A percentile compares a stretch with the other conserved stretches of the same genome.
Conservation (phyloP, 768 basidiomycete genomes). For the Suillus sp. region DNA sequence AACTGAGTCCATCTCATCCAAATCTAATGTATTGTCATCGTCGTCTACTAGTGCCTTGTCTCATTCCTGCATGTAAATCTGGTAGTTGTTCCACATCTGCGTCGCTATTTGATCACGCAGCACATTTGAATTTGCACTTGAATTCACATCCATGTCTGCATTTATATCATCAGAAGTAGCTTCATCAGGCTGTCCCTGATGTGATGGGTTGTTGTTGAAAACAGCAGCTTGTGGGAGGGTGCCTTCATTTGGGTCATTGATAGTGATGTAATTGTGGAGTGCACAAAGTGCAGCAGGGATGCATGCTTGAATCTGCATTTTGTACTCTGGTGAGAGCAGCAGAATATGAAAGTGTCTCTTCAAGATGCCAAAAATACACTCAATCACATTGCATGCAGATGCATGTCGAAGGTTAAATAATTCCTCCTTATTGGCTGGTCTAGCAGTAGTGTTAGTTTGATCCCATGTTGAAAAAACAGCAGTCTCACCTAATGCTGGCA, state of each 20-base stretch:
- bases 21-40: not conserved
- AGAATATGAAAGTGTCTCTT: conserved; percentile 31
- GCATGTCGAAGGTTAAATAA: conserved; percentile 46
- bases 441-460: not conserved
- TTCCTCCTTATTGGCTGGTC: conserved; percentile 41
- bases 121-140: not conserved
- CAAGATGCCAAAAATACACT: conserved; percentile 42
- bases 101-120: not conserved
- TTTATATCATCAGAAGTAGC: not conserved
- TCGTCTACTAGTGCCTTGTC: not conserved
- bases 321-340: conserved; percentile 20
- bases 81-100: not conserved
- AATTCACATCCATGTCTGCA: not conserved
- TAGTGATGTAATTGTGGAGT: conserved; percentile 20
- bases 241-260: not conserved
- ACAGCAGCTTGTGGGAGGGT: not conserved
- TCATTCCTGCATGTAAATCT: not conserved
- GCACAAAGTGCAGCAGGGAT: conserved; percentile 26
- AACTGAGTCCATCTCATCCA: not conserved
- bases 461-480: not conserved
- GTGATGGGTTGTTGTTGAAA: not conserved
- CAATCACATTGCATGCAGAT: conserved; percentile 40
- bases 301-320: conserved; percentile 23
- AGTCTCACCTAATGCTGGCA: not conserved
- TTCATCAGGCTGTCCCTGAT: not conserved